A percentile compares a stretch with the other conserved stretches of the same genome.
phyloP scores from a whole-genome alignment of 2,329 filamentous ascomycete species.

The Xylariaceae sp. region DNA sequence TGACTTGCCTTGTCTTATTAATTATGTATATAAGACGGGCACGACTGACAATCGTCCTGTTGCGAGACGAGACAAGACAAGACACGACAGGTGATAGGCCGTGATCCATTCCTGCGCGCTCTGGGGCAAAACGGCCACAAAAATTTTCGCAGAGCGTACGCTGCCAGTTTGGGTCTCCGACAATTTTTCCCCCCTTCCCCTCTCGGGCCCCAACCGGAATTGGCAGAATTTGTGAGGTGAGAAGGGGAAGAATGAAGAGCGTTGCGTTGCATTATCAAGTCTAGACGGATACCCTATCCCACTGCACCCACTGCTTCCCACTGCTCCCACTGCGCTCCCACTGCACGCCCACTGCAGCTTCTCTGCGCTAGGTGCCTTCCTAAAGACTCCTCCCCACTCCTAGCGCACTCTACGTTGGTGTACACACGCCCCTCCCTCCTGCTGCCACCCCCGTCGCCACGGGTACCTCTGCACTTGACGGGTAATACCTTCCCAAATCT shows the following conservation, averaged over 20 bases:
- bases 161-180: neutral
- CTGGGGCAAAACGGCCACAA: neutral
- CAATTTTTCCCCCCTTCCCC: neutral
- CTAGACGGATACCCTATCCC: conserved; percentile 13
- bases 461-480: neutral
- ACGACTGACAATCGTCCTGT: neutral
- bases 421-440: neutral
- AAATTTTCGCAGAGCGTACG: neutral
- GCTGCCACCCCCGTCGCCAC: conserved; percentile 11
- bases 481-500: neutral
- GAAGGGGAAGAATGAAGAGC: conserved; percentile 12
- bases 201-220: neutral
- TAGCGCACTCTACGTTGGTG: too few species aligned
- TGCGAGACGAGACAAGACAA: neutral
- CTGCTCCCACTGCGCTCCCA: neutral
- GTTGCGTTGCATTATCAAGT: conserved; percentile 14
- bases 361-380: too few species aligned
- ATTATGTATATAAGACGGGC: neutral
- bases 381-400: neutral
- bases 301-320: conserved; percentile 1
- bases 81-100: neutral
- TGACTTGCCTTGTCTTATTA: neutral
- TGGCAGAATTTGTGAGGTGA: neutral
- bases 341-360: neutral
- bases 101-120: neutral